Conservation (phyloP, 805 yeast genomes). For the Candida michaelii region DNA sequence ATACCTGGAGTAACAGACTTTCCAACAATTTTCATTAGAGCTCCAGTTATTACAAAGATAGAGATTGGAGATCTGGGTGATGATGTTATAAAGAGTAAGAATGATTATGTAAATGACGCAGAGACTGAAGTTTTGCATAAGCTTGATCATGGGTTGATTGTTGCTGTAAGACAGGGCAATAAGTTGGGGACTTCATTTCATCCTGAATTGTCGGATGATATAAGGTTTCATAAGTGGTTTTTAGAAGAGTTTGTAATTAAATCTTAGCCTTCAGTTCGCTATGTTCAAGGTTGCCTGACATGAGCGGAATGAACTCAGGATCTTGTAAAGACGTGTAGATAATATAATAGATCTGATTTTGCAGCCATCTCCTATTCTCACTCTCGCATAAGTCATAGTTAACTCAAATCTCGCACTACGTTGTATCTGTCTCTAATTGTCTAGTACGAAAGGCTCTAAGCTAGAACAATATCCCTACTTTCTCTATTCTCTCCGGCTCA, state of each 20-base stretch:
- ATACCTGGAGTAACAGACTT: constrained; percentile 42
- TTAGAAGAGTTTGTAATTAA: constrained; percentile 51
- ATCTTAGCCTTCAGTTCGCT: too few species aligned
- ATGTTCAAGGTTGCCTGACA: too few species aligned
- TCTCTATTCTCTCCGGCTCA: too few species aligned
- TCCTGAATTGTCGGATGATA: constrained; percentile 66
- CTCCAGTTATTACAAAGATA: constrained; percentile 59
- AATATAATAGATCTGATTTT: too few species aligned
- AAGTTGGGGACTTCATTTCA: constrained; percentile 76
- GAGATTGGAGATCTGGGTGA: constrained; percentile 10
- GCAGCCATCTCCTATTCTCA: too few species aligned
- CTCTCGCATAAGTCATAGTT: too few species aligned
- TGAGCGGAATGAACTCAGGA: too few species aligned
- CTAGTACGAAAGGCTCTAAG: too few species aligned
- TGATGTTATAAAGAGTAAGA: constrained; percentile 20
- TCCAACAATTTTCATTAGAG: constrained; percentile 64
- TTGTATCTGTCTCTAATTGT: too few species aligned
- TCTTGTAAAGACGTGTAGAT: too few species aligned
- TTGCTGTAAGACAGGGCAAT: constrained; percentile 71
- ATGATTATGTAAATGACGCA: constrained; percentile 22
- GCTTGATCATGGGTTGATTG: constrained; percentile 44
- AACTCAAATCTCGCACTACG: too few species aligned
- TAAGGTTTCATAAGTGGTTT: constrained; percentile 70
- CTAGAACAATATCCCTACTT: too few species aligned
- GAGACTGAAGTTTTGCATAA: constrained; percentile 45